Conservation (phyloP, 495 filamentous ascomycete species). For the Hypoxylon cercidicola region DNA sequence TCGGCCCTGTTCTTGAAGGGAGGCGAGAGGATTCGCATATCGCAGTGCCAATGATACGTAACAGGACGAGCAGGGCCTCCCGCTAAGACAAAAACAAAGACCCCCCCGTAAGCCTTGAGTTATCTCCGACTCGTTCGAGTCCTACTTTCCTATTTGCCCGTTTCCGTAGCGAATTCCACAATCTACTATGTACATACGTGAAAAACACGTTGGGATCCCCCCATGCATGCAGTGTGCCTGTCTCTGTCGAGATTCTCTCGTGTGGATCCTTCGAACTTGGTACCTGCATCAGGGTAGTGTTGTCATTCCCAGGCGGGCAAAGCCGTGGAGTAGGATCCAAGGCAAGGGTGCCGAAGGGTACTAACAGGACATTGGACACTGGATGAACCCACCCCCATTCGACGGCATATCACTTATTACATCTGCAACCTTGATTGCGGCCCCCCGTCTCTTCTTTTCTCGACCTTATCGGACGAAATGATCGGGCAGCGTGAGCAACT, state of each 20-base stretch:
- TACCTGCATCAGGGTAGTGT: slow-evolving; percentile 38
- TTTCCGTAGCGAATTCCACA: slow-evolving; percentile 16
- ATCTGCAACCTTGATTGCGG: slow-evolving; percentile 39
- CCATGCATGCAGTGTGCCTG: slow-evolving; percentile 22
- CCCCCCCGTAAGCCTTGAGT: slow-evolving; percentile 7
- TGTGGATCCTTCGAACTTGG: slow-evolving; percentile 37
- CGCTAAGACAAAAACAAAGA: slow-evolving; percentile 13
- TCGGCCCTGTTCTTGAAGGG: slow-evolving; percentile 39
- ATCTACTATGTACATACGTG: slow-evolving; percentile 13
- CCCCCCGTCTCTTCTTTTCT: slow-evolving; percentile 37
- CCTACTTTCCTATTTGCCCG: background rate
- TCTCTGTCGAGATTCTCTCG: slow-evolving; percentile 28
- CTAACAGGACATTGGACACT: slow-evolving; percentile 28
- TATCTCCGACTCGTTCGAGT: slow-evolving; percentile 25
- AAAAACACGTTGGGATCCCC: slow-evolving; percentile 15
- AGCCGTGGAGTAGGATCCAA: slow-evolving; percentile 35
- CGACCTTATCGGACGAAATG: slow-evolving; percentile 42
- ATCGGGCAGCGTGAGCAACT: slow-evolving; percentile 28
- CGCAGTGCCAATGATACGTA: slow-evolving; percentile 37
- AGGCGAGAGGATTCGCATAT: slow-evolving; percentile 38
- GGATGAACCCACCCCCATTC: slow-evolving; percentile 37
- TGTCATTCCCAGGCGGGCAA: slow-evolving; percentile 34
- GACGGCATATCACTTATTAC: slow-evolving; percentile 37
- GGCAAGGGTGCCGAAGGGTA: slow-evolving; percentile 29
- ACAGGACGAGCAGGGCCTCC: slow-evolving; percentile 35